A percentile compares a stretch with the other conserved stretches of the same genome.
Evolutionary conservation across 2,329 filamentous ascomycete species (phyloP).

Genomic region (Neofusicoccum kwambonambiense): DNA sequence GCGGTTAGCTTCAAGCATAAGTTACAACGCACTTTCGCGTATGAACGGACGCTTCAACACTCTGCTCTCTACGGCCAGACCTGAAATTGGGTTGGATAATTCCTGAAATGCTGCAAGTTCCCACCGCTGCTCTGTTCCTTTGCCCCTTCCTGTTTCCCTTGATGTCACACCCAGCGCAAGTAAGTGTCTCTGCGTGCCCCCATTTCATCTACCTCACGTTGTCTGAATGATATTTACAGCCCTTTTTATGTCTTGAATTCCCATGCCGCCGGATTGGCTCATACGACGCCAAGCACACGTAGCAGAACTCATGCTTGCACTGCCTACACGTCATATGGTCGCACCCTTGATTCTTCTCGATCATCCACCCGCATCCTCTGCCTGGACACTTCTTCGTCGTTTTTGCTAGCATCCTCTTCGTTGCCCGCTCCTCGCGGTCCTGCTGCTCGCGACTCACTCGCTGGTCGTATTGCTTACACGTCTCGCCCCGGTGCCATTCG

Average conservation of each 20-base stretch:
- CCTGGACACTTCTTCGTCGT: slow-evolving; percentile 40
- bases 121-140: too few species aligned
- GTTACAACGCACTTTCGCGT: too few species aligned
- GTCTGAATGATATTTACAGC: slow-evolving; percentile 22
- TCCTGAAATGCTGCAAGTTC: too few species aligned
- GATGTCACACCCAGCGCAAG: too few species aligned
- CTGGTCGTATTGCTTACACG: slow-evolving; percentile 40
- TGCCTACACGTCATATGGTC: slow-evolving; percentile 42
- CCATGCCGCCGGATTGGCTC: slow-evolving; percentile 23
- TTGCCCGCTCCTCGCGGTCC: slow-evolving; percentile 31
- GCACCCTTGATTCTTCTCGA: slow-evolving; percentile 43
- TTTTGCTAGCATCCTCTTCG: slow-evolving; percentile 28
- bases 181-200: too few species aligned
- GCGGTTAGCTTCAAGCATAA: too few species aligned
- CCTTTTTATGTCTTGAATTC: slow-evolving; percentile 25
- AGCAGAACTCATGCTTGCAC: slow-evolving; percentile 43
- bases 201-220: background rate
- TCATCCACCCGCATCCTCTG: slow-evolving; percentile 34
- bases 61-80: too few species aligned
- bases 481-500: slow-evolving; percentile 41
- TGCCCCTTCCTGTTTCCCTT: too few species aligned
- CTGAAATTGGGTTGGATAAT: too few species aligned
- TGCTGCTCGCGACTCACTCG: slow-evolving; percentile 29
- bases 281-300: slow-evolving; percentile 35
- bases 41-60: too few species aligned